Conservation (phyloP, 345 rosid genomes). For the Acer yangbiense region DNA sequence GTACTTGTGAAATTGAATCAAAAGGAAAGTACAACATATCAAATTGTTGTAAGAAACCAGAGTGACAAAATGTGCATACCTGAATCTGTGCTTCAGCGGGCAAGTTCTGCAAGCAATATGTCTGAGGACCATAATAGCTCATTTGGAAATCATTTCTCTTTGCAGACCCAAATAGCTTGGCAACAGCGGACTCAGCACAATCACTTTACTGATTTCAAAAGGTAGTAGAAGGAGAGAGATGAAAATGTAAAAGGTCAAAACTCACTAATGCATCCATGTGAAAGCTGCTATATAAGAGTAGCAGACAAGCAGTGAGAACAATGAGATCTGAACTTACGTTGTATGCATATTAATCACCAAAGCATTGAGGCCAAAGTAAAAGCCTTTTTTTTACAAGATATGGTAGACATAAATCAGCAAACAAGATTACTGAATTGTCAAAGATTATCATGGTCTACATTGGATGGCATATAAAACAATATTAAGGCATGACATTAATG, state of each 20-base stretch:
- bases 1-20: neutral
- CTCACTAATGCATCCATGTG: neutral
- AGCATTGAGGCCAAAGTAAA: neutral
- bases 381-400: neutral
- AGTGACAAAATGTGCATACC: constrained; percentile 22
- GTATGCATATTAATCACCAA: neutral
- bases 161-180: constrained; percentile 40
- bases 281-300: neutral
- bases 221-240: neutral
- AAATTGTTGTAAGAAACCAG: neutral
- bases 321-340: constrained; percentile 2
- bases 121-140: constrained; percentile 28
- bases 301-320: neutral
- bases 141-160: constrained; percentile 27
- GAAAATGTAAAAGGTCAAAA: no score
- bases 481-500: neutral
- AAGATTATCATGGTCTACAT: neutral
- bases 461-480: neutral
- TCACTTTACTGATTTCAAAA: constrained; percentile 32
- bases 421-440: neutral
- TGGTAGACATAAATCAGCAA: neutral
- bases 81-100: constrained; percentile 40
- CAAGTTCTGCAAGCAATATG: constrained; percentile 35
- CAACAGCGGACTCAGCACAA: constrained; percentile 44
- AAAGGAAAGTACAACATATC: neutral